Evolutionary conservation across 306 rosid species (phyloP).

Genomic region (Gynostemma pentaphyllum): DNA sequence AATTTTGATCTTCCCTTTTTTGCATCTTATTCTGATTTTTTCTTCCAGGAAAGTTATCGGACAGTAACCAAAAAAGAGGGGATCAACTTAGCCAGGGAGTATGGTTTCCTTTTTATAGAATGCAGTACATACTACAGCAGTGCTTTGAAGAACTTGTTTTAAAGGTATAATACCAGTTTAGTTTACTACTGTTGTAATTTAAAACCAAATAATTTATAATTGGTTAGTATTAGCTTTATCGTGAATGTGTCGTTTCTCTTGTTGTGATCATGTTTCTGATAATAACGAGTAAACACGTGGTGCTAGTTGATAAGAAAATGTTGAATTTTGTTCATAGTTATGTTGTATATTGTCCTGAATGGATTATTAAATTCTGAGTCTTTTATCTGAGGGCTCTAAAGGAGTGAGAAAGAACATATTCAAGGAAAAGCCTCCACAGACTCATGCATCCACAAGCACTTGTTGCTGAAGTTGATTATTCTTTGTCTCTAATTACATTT

Average conservation of each 20-base stretch:
- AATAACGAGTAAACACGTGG: too few species aligned
- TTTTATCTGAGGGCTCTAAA: slow-evolving; percentile 75
- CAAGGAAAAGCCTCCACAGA: slow-evolving; percentile 48
- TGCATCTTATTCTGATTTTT: not conserved
- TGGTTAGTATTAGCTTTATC: not conserved
- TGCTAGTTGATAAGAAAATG: too few species aligned
- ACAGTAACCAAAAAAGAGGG: slow-evolving; percentile 92
- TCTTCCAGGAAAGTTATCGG: slow-evolving; percentile 64
- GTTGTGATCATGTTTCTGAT: not conserved
- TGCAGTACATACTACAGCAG: slow-evolving; percentile 96
- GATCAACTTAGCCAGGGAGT: slow-evolving; percentile 74
- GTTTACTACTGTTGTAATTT: not conserved
- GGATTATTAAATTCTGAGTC: too few species aligned
- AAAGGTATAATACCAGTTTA: slow-evolving; percentile 38
- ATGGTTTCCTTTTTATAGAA: slow-evolving; percentile 81
- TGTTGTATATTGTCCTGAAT: too few species aligned
- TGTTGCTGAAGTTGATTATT: slow-evolving; percentile 67
- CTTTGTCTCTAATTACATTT: slow-evolving; percentile 7
- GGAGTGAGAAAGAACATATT: slow-evolving; percentile 76
- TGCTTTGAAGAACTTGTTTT: slow-evolving; percentile 97
- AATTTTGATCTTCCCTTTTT: not conserved
- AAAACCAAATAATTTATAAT: not conserved
- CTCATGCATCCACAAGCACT: slow-evolving; percentile 50
- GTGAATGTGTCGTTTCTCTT: not conserved
- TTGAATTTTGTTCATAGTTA: too few species aligned